These are phyloP conservation scores for Xylaria telfairii DNA, from an alignment of 495 filamentous ascomycete species.

Conservation along the genomic window DNA sequence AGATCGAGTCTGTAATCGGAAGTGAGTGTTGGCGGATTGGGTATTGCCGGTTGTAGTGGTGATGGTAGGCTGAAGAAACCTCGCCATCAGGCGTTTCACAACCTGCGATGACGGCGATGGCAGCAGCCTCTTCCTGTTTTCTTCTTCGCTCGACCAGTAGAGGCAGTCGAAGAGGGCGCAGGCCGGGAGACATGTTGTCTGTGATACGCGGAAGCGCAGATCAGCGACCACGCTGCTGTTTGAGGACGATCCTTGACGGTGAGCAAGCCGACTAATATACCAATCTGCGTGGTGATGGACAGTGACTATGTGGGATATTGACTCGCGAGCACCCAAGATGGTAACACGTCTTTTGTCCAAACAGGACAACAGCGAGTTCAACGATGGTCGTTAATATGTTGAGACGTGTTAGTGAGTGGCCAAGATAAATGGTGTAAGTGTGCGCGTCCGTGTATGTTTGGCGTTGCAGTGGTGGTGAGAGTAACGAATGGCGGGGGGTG, in stretches of 20 bases:
- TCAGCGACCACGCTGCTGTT: constrained; percentile 24
- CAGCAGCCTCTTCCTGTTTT: constrained; percentile 45
- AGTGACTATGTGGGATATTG: not conserved
- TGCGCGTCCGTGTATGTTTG: constrained; percentile 26
- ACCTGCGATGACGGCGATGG: constrained; percentile 20
- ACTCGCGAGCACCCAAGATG: not conserved
- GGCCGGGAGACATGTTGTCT: constrained; percentile 54
- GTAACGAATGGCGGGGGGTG: constrained; percentile 15
- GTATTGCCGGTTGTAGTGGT: constrained; percentile 6
- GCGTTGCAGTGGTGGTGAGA: constrained; percentile 24
- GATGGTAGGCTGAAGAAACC: not conserved
- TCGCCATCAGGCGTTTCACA: constrained; percentile 9
- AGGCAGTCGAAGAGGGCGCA: constrained; percentile 58
- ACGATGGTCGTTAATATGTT: constrained; percentile 7
- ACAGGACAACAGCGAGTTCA: not conserved
- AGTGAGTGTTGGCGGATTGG: constrained; percentile 27
- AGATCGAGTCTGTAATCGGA: constrained; percentile 55
- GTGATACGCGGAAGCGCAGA: constrained; percentile 15
- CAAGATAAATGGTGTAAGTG: constrained; percentile 17
- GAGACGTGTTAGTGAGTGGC: not conserved
- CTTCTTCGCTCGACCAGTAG: constrained; percentile 59
- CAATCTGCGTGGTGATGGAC: not conserved
- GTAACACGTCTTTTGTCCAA: not conserved
- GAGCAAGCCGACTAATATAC: not conserved
- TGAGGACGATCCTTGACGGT: not conserved